Evolutionary conservation across 106 monocot genomes (phyloP).

Genomic region (Narthecium ossifragum): DNA sequence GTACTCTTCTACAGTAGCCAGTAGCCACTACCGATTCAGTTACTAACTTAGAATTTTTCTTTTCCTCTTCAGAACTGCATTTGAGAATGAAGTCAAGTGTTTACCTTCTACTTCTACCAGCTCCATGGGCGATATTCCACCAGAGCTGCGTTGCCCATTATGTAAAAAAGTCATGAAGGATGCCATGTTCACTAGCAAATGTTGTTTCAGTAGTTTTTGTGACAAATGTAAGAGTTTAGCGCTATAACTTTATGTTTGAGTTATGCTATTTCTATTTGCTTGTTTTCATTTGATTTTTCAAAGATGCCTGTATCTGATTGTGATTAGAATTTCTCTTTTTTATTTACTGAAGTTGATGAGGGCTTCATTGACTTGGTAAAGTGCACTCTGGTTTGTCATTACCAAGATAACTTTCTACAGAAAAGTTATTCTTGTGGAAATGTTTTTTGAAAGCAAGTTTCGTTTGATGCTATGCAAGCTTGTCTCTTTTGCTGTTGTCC

Average conservation of each 20-base stretch:
- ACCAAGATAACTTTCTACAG: not conserved
- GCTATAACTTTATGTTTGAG: not conserved
- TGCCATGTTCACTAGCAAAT: slow-evolving; percentile 52
- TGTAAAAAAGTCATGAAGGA: slow-evolving; percentile 64
- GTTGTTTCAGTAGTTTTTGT: slow-evolving; percentile 59
- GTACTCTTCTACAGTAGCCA: too few relatives aligned
- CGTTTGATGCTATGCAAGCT: too few relatives aligned
- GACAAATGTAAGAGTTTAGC: slow-evolving; percentile 43
- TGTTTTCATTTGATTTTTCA: not conserved
- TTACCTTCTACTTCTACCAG: slow-evolving; percentile 23
- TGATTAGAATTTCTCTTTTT: not conserved
- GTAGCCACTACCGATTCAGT: too few relatives aligned
- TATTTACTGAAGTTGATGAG: not conserved
- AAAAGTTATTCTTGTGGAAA: too few relatives aligned
- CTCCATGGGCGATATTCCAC: slow-evolving; percentile 27
- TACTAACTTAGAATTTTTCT: not conserved
- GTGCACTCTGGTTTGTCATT: not conserved
- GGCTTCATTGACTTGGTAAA: not conserved
- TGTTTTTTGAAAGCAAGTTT: too few relatives aligned
- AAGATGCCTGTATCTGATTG: not conserved
- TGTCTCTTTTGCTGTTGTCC: too few relatives aligned
- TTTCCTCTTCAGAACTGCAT: slow-evolving; percentile 23
- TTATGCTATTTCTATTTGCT: not conserved
- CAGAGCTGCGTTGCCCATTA: slow-evolving; percentile 43
- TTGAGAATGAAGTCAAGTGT: slow-evolving; percentile 44